Evolutionary conservation across 108 stramenopile genomes (phyloP).

Genomic region (Stephanodiscus triporus): DNA sequence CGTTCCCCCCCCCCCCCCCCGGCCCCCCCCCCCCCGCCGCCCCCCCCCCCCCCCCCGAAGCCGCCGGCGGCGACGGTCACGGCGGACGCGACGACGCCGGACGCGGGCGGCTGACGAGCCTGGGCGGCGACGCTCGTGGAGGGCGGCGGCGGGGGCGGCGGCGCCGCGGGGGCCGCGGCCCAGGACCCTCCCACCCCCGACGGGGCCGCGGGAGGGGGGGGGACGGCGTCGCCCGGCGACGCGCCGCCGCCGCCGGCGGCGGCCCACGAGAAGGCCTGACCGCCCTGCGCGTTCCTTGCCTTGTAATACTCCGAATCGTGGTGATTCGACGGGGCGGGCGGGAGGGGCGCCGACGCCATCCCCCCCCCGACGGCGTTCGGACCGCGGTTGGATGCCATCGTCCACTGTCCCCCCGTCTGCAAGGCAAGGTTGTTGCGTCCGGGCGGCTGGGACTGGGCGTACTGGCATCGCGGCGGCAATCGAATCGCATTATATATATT

Average conservation of each 20-base stretch:
- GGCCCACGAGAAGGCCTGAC: conserved; percentile 64
- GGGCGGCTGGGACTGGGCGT: conserved; percentile 62
- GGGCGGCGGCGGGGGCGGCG: conserved; percentile 17
- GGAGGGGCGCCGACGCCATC: conserved; percentile 18
- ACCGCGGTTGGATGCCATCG: conserved; percentile 89
- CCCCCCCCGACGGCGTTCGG: conserved; percentile 60
- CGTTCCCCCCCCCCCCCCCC: conserved; percentile 53
- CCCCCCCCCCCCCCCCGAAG: conserved; percentile 11
- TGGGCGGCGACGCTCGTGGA: conserved; percentile 35
- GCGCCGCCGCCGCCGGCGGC: conserved; percentile 37
- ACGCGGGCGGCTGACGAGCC: conserved; percentile 27
- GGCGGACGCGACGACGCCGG: conserved; percentile 5
- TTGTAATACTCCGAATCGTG: conserved; percentile 75
- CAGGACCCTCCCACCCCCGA: conserved; percentile 52
- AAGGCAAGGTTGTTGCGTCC: conserved; percentile 71
- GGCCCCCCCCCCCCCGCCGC: conserved; percentile 43
- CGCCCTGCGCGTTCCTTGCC: conserved; percentile 49
- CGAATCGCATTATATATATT: background rate
- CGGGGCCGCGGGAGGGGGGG: background rate
- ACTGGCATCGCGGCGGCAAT: too few species aligned
- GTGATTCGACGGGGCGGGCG: conserved; percentile 32
- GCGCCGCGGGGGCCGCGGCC: conserved; percentile 30
- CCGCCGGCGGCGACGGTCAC: conserved; percentile 12
- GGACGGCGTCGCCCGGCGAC: conserved; percentile 7
- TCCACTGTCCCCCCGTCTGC: conserved; percentile 87